phyloP scores from a whole-genome alignment of 495 filamentous ascomycete genomes.

The Tuber magnatum region DNA sequence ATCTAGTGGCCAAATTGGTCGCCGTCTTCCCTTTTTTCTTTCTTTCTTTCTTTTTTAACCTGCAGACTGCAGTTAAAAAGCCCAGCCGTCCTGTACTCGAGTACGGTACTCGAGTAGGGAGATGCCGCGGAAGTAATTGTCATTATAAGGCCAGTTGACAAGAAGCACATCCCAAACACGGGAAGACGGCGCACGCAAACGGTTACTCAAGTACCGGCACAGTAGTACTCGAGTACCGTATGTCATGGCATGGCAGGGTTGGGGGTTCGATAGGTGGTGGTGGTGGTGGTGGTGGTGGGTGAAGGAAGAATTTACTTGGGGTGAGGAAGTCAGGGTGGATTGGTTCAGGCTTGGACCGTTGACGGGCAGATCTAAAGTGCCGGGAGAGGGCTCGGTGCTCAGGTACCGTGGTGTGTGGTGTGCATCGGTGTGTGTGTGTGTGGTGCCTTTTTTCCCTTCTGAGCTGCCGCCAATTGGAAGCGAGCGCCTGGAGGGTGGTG shows the following conservation, averaged over 20 bases:
- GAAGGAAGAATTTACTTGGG: background rate
- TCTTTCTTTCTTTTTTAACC: background rate
- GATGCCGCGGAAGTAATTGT: background rate
- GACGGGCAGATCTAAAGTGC: slow-evolving; percentile 1
- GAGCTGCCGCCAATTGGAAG: background rate
- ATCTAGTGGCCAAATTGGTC: background rate
- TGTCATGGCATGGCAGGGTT: background rate
- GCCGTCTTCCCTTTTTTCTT: background rate
- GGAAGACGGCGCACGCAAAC: background rate
- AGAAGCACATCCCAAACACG: background rate
- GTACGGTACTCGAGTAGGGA: background rate
- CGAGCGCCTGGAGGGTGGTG: background rate
- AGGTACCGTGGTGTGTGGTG: background rate
- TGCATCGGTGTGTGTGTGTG: background rate
- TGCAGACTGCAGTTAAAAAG: background rate
- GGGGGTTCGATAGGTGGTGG: background rate
- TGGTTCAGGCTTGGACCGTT: background rate
- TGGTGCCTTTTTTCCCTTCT: background rate
- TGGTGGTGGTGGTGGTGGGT: background rate
- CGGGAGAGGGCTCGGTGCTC: background rate
- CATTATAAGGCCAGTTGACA: background rate
- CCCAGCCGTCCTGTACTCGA: background rate
- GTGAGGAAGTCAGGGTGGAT: background rate
- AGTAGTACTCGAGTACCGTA: background rate
- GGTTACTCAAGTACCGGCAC: background rate